Conservation (phyloP, 257 asterid genomes). For the Sherardia arvensis region DNA sequence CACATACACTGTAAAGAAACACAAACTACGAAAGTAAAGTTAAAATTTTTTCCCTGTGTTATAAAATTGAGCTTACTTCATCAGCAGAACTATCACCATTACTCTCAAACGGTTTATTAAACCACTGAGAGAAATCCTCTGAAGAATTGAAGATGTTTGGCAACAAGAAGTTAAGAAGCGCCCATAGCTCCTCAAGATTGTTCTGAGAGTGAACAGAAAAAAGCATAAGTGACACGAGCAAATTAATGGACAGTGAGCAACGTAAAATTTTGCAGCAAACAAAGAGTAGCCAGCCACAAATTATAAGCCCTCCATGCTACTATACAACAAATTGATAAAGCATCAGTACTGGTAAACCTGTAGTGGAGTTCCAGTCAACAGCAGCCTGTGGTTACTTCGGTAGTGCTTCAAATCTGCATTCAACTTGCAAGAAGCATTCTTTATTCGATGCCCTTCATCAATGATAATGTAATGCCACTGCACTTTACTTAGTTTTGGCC, state of each 20-base stretch:
- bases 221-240: slow-evolving; percentile 5
- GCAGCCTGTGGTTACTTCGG: slow-evolving; percentile 89
- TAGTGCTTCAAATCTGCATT: slow-evolving; percentile 96
- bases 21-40: background rate
- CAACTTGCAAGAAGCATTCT: slow-evolving; percentile 99
- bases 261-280: background rate
- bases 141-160: slow-evolving; percentile 97
- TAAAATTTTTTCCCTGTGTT: background rate
- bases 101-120: slow-evolving; percentile 94
- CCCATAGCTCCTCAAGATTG: slow-evolving; percentile 99
- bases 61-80: slow-evolving; percentile 40
- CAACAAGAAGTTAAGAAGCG: slow-evolving; percentile 92
- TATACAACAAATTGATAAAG: slow-evolving; percentile 5
- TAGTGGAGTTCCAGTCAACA: slow-evolving; percentile 96
- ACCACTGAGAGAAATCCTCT: slow-evolving; percentile 99
- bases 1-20: background rate
- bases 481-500: slow-evolving; percentile 89
- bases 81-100: slow-evolving; percentile 86
- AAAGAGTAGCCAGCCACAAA: background rate
- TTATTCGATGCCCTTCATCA: slow-evolving; percentile 99
- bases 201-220: slow-evolving; percentile 39
- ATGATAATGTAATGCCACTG: slow-evolving; percentile 95
- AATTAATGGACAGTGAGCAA: background rate
- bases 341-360: slow-evolving; percentile 46
- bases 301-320: background rate